These are phyloP conservation scores for Paramecium bursaria DNA, from an alignment of 73 alveolate species.

Conservation along the genomic window DNA sequence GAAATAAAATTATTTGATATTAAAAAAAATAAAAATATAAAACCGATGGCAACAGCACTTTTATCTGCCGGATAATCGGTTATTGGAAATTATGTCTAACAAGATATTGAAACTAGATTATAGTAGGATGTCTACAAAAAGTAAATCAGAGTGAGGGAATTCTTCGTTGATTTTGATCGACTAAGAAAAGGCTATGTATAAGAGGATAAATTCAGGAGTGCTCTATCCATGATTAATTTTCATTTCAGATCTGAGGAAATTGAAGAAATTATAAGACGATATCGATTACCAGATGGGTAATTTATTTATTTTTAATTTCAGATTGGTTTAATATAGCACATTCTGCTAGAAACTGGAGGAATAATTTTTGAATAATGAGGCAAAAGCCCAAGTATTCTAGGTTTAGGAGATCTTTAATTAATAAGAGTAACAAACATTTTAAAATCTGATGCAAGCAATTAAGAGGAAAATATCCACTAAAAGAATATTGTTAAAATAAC, in stretches of 20 bases:
- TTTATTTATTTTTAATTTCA: too few relatives aligned
- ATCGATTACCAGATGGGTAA: conserved; percentile 73
- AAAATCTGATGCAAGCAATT: conserved; percentile 69
- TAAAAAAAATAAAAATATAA: conserved; percentile 50
- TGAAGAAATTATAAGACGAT: conserved; percentile 73
- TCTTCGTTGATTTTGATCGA: conserved; percentile 91
- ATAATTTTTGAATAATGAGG: conserved; percentile 70
- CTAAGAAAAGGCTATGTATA: conserved; percentile 93
- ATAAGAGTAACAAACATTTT: conserved; percentile 71
- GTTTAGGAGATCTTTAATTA: conserved; percentile 72
- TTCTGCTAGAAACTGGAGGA: conserved; percentile 78
- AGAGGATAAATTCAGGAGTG: conserved; percentile 84
- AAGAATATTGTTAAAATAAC: conserved; percentile 83
- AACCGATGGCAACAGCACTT: conserved; percentile 38
- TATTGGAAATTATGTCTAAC: conserved; percentile 53
- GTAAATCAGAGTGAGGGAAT: conserved; percentile 86
- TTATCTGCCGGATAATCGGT: conserved; percentile 57
- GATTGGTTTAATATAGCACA: conserved; percentile 73
- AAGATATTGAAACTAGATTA: conserved; percentile 70
- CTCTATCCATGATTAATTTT: conserved; percentile 78
- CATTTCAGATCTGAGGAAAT: conserved; percentile 76
- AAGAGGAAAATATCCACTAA: conserved; percentile 74
- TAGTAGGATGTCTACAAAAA: conserved; percentile 82
- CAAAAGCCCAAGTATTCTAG: conserved; percentile 64
- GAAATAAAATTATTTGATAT: too few relatives aligned